Percentiles rank a stretch among this genome's conserved stretches.
Evolutionary conservation across 441 rosid genomes (phyloP).

Genomic region (Euphorbia corollata): DNA sequence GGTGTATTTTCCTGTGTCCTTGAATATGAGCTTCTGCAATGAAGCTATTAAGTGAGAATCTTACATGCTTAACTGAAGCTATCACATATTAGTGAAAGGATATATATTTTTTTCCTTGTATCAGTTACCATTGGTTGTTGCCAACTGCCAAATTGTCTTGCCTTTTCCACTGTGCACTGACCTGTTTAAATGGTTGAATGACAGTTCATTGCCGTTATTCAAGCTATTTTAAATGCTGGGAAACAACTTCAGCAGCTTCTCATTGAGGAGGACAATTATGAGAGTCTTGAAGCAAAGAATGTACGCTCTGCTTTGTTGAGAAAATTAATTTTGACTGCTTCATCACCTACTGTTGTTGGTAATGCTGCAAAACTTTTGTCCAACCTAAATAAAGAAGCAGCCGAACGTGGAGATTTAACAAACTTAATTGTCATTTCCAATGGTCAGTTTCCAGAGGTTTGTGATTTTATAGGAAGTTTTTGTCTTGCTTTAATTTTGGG

Average conservation of each 20-base stretch:
- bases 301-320: conserved; percentile 50
- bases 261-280: conserved; percentile 33
- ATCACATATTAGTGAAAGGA: neutral
- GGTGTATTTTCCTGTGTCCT: neutral
- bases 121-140: conserved; percentile 4
- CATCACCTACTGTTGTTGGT: conserved; percentile 57
- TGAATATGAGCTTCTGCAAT: neutral
- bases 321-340: conserved; percentile 58
- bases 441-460: conserved; percentile 69
- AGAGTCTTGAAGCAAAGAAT: conserved; percentile 24
- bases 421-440: conserved; percentile 47
- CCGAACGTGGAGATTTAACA: conserved; percentile 56
- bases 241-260: conserved; percentile 64
- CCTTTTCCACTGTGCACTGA: conserved; percentile 14
- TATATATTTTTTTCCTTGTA: neutral
- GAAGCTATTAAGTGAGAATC: neutral
- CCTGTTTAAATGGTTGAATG: conserved; percentile 26
- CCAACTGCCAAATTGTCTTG: conserved; percentile 5
- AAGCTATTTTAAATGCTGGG: conserved; percentile 65
- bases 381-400: conserved; percentile 64
- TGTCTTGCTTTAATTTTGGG: neutral
- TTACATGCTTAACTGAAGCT: neutral
- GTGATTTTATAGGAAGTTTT: conserved; percentile 11
- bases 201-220: conserved; percentile 82
- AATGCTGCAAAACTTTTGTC: conserved; percentile 63